Base-by-base conservation (phyloP, 2,329 filamentous ascomycete species). In the Fusarium proliferatum region DNA sequence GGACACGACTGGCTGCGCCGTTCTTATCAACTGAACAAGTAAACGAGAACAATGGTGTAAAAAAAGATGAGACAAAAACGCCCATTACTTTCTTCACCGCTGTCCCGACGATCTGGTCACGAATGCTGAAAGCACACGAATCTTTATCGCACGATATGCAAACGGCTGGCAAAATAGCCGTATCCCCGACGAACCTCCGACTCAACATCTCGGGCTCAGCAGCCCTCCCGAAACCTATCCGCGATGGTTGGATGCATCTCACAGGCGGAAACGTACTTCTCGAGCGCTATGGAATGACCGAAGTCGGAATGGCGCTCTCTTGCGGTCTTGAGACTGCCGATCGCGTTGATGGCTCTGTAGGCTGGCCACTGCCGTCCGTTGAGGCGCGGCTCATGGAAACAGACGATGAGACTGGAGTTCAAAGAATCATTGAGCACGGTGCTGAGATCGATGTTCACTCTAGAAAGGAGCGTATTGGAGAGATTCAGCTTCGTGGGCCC, bases 261-360 rank as follows among this genome's bases (percentile, higher is more conserved):
- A 94, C 91, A 72, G 84, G 85, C 51, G 96, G 96, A 48, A 97
- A 97, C 79, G 88, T 97, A 17, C 90, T 99, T 1, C 90, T 99
- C 8, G 96, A 99, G 83, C 93, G 96, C n/a, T 99, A 97, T 81
- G 96, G 96, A 79, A 98, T 99, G 96, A 99, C 96, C 8, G 96
- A 99, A 85, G 95, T 98, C 2, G 96, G 96, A 76, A 98, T 99
- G 96, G 96, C 96, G 0, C 88, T 99, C n/a, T 96, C 93, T 68
- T 98, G 96, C 81, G 95, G 95, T 5, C 90, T 98, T 5, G 88
- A 91, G 72, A 89, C 88, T 58, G 79, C 84, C 9, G 93, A 97
- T 79, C 94, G 96, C 53, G 91, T 97, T 6, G 95, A 98, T 78
- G 96, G 94, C 43, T 94, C 92, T 66, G 96, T 99, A 19, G 96